Percentiles rank a stretch among this genome's conserved stretches.
These are phyloP conservation scores for Penicillium sp. DNA, from an alignment of 2,329 filamentous ascomycete species.

Conservation along the genomic window DNA sequence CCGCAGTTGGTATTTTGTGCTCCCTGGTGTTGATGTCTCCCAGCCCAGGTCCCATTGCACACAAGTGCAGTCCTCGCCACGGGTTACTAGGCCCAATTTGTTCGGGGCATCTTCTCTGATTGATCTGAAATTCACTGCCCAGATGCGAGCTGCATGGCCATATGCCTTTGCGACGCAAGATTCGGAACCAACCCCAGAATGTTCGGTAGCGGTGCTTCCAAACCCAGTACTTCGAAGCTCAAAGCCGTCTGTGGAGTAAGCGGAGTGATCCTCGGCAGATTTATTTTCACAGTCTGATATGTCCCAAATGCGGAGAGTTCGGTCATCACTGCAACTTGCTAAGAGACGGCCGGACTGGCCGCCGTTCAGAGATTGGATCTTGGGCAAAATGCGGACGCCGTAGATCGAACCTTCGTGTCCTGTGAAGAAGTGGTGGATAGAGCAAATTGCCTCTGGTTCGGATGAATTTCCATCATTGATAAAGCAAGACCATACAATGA, in stretches of 20 bases:
- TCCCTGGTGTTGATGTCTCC: slow-evolving; percentile 15
- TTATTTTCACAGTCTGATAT: slow-evolving; percentile 61
- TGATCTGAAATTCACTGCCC: slow-evolving; percentile 74
- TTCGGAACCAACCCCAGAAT: slow-evolving; percentile 39
- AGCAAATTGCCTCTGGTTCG: slow-evolving; percentile 31
- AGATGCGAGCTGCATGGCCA: slow-evolving; percentile 89
- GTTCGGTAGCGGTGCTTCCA: slow-evolving; percentile 46
- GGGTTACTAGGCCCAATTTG: slow-evolving; percentile 67
- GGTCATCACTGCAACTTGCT: slow-evolving; percentile 91
- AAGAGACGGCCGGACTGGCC: slow-evolving; percentile 64
- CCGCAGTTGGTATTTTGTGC: slow-evolving; percentile 27
- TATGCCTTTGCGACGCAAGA: slow-evolving; percentile 72
- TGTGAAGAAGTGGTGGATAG: slow-evolving; percentile 61
- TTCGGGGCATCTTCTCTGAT: slow-evolving; percentile 24
- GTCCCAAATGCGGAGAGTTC: slow-evolving; percentile 87
- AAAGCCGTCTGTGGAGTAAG: slow-evolving; percentile 43
- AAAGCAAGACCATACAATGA: slow-evolving; percentile 81
- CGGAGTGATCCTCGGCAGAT: slow-evolving; percentile 34
- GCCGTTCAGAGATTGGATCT: slow-evolving; percentile 45
- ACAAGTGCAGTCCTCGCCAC: slow-evolving; percentile 81
- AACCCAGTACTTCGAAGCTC: slow-evolving; percentile 66
- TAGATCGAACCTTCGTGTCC: slow-evolving; percentile 94
- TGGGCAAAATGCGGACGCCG: slow-evolving; percentile 76
- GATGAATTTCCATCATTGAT: slow-evolving; percentile 27
- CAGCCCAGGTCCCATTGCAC: slow-evolving; percentile 71